phyloP scores from a whole-genome alignment of 2,329 filamentous ascomycete species.

The Daldinia sp. region DNA sequence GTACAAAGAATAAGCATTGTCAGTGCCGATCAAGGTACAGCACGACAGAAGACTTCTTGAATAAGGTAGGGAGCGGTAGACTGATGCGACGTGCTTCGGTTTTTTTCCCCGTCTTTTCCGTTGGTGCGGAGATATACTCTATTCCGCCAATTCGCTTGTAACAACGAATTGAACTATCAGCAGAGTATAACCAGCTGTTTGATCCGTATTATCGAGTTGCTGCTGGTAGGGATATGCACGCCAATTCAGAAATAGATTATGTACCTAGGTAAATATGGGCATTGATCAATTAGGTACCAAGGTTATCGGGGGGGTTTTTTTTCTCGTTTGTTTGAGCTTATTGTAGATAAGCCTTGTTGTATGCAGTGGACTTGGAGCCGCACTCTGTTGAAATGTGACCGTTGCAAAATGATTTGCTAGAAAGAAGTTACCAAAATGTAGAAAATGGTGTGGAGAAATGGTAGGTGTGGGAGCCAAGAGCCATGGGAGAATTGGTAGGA shows the following conservation, averaged over 20 bases:
- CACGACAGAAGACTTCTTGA: not conserved
- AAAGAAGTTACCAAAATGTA: conserved; percentile 19
- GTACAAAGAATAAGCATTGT: conserved; percentile 40
- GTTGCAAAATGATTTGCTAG: conserved; percentile 31
- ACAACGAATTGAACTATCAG: conserved; percentile 19
- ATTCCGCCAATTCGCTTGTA: conserved; percentile 21
- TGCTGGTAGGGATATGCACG: not conserved
- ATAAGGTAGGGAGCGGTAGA: not conserved
- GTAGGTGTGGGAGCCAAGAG: conserved; percentile 32
- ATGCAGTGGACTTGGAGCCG: conserved; percentile 24
- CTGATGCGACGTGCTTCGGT: conserved; percentile 13
- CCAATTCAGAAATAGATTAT: not conserved
- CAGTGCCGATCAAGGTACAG: conserved; percentile 27
- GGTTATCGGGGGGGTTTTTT: conserved; percentile 13
- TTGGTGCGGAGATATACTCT: conserved; percentile 25
- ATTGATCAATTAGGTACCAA: too few relatives aligned
- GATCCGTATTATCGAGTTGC: not conserved
- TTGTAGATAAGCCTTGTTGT: conserved; percentile 7
- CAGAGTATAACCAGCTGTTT: conserved; percentile 6
- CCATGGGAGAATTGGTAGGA: conserved; percentile 27
- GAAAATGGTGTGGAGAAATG: conserved; percentile 36
- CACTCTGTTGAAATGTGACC: conserved; percentile 24
- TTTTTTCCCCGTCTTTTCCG: conserved; percentile 14
- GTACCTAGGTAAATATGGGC: too few relatives aligned
- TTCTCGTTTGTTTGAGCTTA: not conserved